Evolutionary conservation across 1,284 basidiomycete genomes (phyloP).

Genomic region (Heterobasidion parviporum): DNA sequence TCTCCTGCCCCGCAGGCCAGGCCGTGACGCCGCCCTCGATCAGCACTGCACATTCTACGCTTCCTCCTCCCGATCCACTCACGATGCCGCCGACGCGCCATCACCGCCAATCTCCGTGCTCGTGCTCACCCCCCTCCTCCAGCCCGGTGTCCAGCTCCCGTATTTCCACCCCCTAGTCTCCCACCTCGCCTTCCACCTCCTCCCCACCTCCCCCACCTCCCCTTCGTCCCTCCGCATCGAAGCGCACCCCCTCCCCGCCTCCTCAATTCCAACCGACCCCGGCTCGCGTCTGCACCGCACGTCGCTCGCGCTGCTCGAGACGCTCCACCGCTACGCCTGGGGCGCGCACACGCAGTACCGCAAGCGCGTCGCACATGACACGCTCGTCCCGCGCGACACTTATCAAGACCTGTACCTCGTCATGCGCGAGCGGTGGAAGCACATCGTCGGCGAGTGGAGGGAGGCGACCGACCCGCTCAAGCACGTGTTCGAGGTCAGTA

Average conservation of each 20-base stretch:
- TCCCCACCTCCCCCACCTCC: conserved; percentile 21
- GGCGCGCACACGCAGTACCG: conserved; percentile 74
- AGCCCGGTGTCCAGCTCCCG: conserved; percentile 40
- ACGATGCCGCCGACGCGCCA: conserved; percentile 1
- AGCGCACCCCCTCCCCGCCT: conserved; percentile 34
- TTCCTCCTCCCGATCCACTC: conserved; percentile 12
- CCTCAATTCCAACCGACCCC: conserved; percentile 39
- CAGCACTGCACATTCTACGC: conserved; percentile 68
- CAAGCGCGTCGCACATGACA: conserved; percentile 84
- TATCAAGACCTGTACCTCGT: conserved; percentile 89
- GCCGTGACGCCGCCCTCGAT: conserved; percentile 57
- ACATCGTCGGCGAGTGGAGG: conserved; percentile 66
- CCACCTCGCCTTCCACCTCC: conserved; percentile 68
- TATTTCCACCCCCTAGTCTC: conserved; percentile 75
- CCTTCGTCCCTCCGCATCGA: conserved; percentile 37
- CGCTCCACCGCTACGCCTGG: conserved; percentile 80
- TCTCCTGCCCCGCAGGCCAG: conserved; percentile 66
- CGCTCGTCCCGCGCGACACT: conserved; percentile 63
- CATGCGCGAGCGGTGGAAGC: conserved; percentile 79
- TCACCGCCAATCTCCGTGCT: conserved; percentile 32
- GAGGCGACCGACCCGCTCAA: conserved; percentile 80
- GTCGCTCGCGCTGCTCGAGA: conserved; percentile 72
- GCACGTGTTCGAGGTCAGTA: conserved; percentile 73
- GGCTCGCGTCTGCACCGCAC: conserved; percentile 73
- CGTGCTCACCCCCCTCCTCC: conserved; percentile 54